Evolutionary conservation across 2,329 filamentous ascomycete species (phyloP), one percentile per base, ranked within the genome.

Genomic region (Dothistroma pini): DNA sequence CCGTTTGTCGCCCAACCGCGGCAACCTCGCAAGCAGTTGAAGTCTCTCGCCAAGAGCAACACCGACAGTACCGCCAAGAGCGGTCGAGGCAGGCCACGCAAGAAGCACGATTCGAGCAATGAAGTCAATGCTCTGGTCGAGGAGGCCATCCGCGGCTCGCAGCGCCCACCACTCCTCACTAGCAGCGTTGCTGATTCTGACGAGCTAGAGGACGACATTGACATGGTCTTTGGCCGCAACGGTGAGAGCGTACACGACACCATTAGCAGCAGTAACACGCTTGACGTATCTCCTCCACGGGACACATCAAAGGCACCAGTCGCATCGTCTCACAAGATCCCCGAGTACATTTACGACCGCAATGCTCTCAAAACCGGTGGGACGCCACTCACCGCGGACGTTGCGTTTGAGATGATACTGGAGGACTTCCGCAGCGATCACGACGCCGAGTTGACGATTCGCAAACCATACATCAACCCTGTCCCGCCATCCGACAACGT

Each of bases 11-110:
- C 16, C 3, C 35, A 8, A n/a, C 49, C 41, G 38, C 25, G 47
- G n/a, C 12, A 35, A 10, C 53, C 63, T 32, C 59, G 56, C 16
- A 66, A 66, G 61, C 60, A 61, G 52, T 55, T 66, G 21, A 63
- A 58, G 19, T 59, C 56, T 29, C 44, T 62, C 7, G 41, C 61
- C 11, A 49, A 47, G 22, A 59, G 41, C 50, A 31, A 44, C 32
- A 19, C 14, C n/a, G 54, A 51, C n/a, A 53, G 14, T 22, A 19
- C 38, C 21, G 44, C 54, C n/a, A 57, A 54, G 47, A 35, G 22
- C 10, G 34, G 32, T 22, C 19, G 51, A 50, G 29, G n/a, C 44
- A 53, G 25, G 7, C 48, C 32, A 38, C 53, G 34, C 35, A 31
- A 55, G 16, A 12, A 31, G 21, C 10, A 32, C 6, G 10, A 25